Evolutionary conservation across 2,329 filamentous ascomycete genomes (phyloP), one percentile per base, ranked within the genome.

Genomic region (Sclerotinia subarctica): DNA sequence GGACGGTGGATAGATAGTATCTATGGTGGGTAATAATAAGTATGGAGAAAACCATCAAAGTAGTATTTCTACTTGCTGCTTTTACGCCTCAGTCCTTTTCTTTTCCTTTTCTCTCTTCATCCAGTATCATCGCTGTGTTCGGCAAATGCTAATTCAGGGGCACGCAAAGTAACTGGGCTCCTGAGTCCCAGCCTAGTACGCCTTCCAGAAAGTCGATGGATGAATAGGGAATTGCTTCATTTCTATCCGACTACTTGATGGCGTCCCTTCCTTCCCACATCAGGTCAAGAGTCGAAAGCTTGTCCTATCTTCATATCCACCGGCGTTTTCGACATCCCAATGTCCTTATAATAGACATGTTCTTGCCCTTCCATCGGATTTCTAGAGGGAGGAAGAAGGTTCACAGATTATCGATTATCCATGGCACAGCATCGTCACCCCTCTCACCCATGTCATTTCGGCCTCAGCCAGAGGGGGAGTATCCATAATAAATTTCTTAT

Each of bases 361-460:
- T 63, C 7, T 38, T 63, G 26, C 19, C 24, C 46, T 24, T n/a
- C 53, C 54, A 57, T 57, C 32, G 13, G n/a, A 57, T n/a, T 57
- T 38, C 11, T 57, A 24, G 15, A 44, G 49, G 51, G 15, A 44
- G 49, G 51, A 47, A 24, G 38, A 35, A 35, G 24, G 21, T 54
- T 54, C 35, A 46, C 32, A 19, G 46, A 57, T 56, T 56, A 49
- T 64, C n/a, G 38, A 42, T 54, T 32, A 49, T 64, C n/a, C n/a
- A 52, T 29, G 47, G 47, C 60, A 58, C 42, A 51, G 42, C 64
- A 58, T 66, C 52, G 46, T 66, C 21, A n/a, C 44, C 47, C 11
- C n/a, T 42, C n/a, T 2, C 32, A 24, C 49, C 63, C 53, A 53
- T 49, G 38, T 11, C 32, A 29, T 38, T 35, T 51, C 5, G 21